These are phyloP conservation scores for Xylaria curta DNA, from an alignment of 495 filamentous ascomycete species.

Conservation along the genomic window DNA sequence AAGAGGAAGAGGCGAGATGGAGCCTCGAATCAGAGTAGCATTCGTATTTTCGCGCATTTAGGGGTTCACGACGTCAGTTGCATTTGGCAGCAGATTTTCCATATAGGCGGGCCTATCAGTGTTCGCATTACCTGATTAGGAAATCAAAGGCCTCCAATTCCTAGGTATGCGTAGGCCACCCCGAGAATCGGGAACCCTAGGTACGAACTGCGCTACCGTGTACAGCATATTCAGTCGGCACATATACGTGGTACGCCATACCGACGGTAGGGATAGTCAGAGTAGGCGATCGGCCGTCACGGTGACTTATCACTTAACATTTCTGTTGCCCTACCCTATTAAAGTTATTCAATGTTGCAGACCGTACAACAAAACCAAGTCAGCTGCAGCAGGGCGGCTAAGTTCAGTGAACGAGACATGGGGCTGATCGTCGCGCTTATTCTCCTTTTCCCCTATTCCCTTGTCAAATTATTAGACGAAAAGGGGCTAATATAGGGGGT, in stretches of 20 bases:
- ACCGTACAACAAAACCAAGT: background rate
- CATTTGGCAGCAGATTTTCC: background rate
- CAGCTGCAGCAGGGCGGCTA: conserved; percentile 2
- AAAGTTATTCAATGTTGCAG: background rate
- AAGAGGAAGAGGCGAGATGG: background rate
- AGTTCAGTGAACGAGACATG: background rate
- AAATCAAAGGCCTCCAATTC: conserved; percentile 11
- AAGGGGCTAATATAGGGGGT: background rate
- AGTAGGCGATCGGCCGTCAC: background rate
- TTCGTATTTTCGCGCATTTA: background rate
- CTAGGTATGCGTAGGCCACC: background rate
- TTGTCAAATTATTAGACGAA: background rate
- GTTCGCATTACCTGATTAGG: background rate
- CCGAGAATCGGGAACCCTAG: background rate
- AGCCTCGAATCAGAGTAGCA: background rate
- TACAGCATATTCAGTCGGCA: background rate
- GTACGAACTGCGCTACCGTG: background rate
- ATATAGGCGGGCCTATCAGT: background rate
- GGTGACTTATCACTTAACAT: background rate
- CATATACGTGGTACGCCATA: too few relatives aligned
- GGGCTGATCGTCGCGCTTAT: conserved; percentile 16
- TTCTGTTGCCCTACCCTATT: background rate
- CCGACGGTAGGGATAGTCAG: background rate
- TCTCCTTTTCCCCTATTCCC: background rate
- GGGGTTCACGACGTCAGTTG: background rate